Evolutionary conservation across 441 rosid genomes (phyloP).

Genomic region (Monsonia emarginata): DNA sequence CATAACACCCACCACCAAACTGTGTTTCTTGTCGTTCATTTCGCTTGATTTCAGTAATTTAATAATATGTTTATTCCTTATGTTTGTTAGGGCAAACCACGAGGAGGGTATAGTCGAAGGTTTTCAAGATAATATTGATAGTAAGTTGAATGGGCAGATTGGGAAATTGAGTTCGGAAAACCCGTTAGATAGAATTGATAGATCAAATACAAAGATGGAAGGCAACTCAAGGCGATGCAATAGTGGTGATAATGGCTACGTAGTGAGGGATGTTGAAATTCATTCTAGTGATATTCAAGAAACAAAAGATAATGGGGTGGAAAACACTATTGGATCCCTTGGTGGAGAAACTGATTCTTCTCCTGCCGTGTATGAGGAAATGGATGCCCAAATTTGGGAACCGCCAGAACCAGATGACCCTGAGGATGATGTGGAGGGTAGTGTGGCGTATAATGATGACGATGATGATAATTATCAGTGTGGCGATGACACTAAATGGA

Average conservation of each 20-base stretch:
- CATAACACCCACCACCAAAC: constrained; percentile 13
- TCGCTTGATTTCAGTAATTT: not conserved
- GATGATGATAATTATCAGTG: constrained; percentile 73
- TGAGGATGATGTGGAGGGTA: constrained; percentile 49
- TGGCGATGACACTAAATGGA: constrained; percentile 66
- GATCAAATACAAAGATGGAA: constrained; percentile 24
- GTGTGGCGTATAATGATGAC: constrained; percentile 47
- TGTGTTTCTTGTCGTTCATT: not conserved
- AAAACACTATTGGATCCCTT: constrained; percentile 19
- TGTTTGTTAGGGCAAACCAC: constrained; percentile 39
- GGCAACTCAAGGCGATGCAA: constrained; percentile 22
- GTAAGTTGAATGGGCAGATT: constrained; percentile 23
- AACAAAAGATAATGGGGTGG: constrained; percentile 23
- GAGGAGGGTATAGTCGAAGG: constrained; percentile 33
- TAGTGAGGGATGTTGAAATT: constrained; percentile 36
- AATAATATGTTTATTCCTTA: not conserved
- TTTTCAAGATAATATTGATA: constrained; percentile 27
- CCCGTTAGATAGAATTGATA: constrained; percentile 25
- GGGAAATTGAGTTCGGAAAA: constrained; percentile 26
- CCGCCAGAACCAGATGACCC: constrained; percentile 78
- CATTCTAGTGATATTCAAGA: constrained; percentile 27
- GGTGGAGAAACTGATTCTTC: constrained; percentile 29
- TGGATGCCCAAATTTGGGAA: constrained; percentile 52
- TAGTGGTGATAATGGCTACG: constrained; percentile 16
- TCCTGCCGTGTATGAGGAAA: constrained; percentile 23